Base-by-base conservation (phyloP, 2,329 filamentous ascomycete species). In the Colletotrichum destructivum region DNA sequence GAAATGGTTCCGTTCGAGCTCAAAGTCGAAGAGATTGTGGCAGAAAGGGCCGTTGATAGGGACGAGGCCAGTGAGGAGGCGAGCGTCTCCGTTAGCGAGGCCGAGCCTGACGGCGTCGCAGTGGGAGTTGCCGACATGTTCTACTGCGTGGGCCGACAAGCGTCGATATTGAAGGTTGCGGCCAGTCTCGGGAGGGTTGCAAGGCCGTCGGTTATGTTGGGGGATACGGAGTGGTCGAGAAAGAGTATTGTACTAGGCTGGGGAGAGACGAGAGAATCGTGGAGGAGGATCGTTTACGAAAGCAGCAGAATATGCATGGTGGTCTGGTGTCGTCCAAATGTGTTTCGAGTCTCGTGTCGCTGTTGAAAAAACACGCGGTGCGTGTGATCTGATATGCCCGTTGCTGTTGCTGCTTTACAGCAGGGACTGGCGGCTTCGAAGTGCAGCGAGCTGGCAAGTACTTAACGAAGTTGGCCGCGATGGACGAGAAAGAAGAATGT, bases 11-110 rank as follows among this genome's bases (percentile, higher is more conserved):
- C 59, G 11, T 73, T 67, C 8, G 69, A 61, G 8, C 69, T 69
- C 13, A 65, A 11, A 0, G 63, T 67, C 8, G 72, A 61, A 16
- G 69, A 72, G 31, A 47, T 16, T 21, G 66, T 60, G 15, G 40
- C 51, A 8, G 62, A 65, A 18, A 69, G 18, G 21, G 60, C 61
- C 3, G 54, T 60, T n/a, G 71, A 71, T 8, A 73, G 59, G 5
- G 63, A 55, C 3, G 69, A 60, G 7, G 72, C 57, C n/a, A 68
- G 23, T 3, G 69, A 69, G 4, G 79, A 80, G 55, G 79, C 78
- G 60, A 74, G 74, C 31, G 67, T 66, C 4, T 26, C 64, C 40
- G 69, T 60, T n/a, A 42, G 21, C 3, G 71, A 74, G 18, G 75
- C 78, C 7, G 63, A 68, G 49, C 40, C 49, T 18, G 46, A 78